phyloP scores from a whole-genome alignment of 2,329 filamentous ascomycete genomes.

The Colletotrichum spinosum region DNA sequence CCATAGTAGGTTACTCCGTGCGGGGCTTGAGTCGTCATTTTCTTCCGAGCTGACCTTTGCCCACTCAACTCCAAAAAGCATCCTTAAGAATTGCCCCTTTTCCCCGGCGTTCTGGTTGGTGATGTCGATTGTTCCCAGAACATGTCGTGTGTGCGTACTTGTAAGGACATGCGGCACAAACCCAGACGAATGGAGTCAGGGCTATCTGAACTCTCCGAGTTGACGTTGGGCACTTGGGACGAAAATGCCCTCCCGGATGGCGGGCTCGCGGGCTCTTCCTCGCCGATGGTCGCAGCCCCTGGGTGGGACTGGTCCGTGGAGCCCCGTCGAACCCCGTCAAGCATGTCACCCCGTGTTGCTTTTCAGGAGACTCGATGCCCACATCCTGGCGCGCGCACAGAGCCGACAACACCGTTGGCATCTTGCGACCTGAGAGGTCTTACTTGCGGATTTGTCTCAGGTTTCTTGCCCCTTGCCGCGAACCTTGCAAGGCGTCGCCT shows the following conservation, averaged over 20 bases:
- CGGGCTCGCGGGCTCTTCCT: slow-evolving; percentile 14
- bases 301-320: background rate
- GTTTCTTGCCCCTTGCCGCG: slow-evolving; percentile 33
- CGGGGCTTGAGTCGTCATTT: background rate
- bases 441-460: slow-evolving; percentile 33
- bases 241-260: slow-evolving; percentile 20
- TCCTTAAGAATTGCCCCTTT: too few relatives aligned
- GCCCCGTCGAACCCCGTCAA: slow-evolving; percentile 18
- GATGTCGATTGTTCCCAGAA: too few relatives aligned
- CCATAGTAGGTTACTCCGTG: too few relatives aligned
- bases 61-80: too few relatives aligned
- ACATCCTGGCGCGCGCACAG: slow-evolving; percentile 34
- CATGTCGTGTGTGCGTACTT: too few relatives aligned
- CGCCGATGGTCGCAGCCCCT: slow-evolving; percentile 11
- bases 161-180: too few relatives aligned
- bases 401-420: slow-evolving; percentile 27
- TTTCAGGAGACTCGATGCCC: slow-evolving; percentile 36
- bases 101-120: too few relatives aligned
- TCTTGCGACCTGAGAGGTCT: slow-evolving; percentile 15
- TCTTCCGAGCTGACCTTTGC: background rate
- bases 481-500: slow-evolving; percentile 36
- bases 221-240: slow-evolving; percentile 27
- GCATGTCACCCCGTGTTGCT: slow-evolving; percentile 29
- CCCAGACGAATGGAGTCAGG: background rate
- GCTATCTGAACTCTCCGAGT: slow-evolving; percentile 14